Evolutionary conservation across 257 asterid species (phyloP), one percentile per base, ranked within the genome.

Genomic region (Hygrophila difformis): DNA sequence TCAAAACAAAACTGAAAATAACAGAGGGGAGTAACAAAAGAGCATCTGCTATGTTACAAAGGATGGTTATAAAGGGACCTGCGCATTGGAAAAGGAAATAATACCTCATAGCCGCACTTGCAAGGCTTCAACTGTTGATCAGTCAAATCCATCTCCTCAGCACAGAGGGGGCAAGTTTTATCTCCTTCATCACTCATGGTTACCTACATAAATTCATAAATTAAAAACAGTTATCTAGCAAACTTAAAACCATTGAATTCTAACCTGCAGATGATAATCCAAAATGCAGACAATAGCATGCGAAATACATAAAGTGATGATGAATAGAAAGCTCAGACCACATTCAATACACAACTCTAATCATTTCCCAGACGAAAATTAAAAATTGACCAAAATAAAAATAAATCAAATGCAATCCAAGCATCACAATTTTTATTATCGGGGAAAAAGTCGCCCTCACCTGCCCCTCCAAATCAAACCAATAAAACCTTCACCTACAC

Each of bases 71-170:
- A 58, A 49, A 42, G 47, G 16, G 13, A 34, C 17, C 21, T 17
- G 15, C 16, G 17, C n/a, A 12, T 16, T 8, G 31, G 39, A 28
- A 39, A 3, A 38, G 33, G 17, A 34, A 46, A 23, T 24, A 29
- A 49, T 49, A 89, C 97, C 85, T 89, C 91, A 53, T 89, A 89
- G 49, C 97, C 97, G 34, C 97, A 89, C 62, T 82, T 82, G 94
- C 97, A 84, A 33, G 97, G 97, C 72, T 74, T 89, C 85, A 89
- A 64, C 68, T 89, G 97, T 76, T 81, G 95, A 64, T 89, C 97
- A 53, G 97, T 89, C 78, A 85, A 55, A 68, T 89, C 97, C 97
- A 89, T 89, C 76, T 81, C 97, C 85, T 89, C 96, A 0, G 97
- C 89, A 44, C 95, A 88, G 64, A 88, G 95, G 55, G 97, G 97